Evolutionary conservation across 2,329 filamentous ascomycete species (phyloP), one percentile per base, ranked within the genome.

Genomic region (Sordariomycetes sp.): DNA sequence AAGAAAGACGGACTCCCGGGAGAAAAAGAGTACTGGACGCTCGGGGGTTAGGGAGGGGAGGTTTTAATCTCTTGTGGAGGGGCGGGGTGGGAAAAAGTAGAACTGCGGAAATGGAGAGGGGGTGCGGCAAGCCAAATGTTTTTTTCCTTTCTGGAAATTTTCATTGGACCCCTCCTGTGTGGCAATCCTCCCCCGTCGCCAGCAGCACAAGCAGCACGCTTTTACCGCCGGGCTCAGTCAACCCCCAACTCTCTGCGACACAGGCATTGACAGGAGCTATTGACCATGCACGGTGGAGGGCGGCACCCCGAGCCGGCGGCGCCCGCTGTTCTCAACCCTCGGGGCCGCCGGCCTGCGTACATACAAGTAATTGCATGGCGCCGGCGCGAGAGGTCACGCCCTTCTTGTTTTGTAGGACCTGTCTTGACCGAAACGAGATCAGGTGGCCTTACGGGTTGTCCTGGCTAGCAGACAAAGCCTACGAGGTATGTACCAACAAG

Each of bases 1-100:
- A 63, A 62, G 64, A 63, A 65, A 62, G 60, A 62, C 60, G 58
- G 43, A 43, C 54, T 56, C 55, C 34, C 10, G 18, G 46, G 60
- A 59, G n/a, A 57, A 48, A 56, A 57, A 20, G 53, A 57, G 34
- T 53, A 37, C 48, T 52, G 37, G 43, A 28, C 53, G 48, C 37
- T 53, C 43, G 58, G 37, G 40, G 52, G 54, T 52, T 56, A 51
- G 59, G 58, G 61, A 58, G 61, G 59, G 55, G 58, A 62, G 54
- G 54, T 56, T 56, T 56, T 56, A 56, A 48, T 48, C 48, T 46
- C n/a, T 56, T 56, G 54, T 56, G 54, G 54, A 56, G 40, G 54
- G 54, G 54, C 54, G 54, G 54, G 54, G 54, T 34, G 54, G 54
- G 54, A 56, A 56, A 56, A 56, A 32, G 40, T 50, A 43, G 40